phyloP scores from a whole-genome alignment of 352 stramenopile genomes.

The Phytopythium cucurbitacearum region DNA sequence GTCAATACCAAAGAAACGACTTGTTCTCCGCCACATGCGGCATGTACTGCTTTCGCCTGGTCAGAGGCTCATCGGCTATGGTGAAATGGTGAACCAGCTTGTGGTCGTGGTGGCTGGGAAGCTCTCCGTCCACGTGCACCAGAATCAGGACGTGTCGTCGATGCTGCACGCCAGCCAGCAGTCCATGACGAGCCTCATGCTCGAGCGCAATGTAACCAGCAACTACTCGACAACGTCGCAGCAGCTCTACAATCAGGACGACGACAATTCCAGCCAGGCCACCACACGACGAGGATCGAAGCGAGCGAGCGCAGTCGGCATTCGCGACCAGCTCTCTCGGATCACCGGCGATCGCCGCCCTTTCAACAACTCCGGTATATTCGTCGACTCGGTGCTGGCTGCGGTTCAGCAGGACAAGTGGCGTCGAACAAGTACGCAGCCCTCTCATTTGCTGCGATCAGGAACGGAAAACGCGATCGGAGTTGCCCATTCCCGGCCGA shows the following conservation, averaged over 20 bases:
- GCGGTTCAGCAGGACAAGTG: slow-evolving; percentile 31
- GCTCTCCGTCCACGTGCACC: slow-evolving; percentile 33
- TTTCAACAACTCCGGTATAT: slow-evolving; percentile 12
- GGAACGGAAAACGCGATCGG: not conserved
- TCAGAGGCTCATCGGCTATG: slow-evolving; percentile 31
- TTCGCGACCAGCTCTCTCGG: slow-evolving; percentile 8
- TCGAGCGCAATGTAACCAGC: slow-evolving; percentile 54
- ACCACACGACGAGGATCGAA: not conserved
- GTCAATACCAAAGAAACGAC: slow-evolving; percentile 26
- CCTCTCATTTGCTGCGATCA: no score
- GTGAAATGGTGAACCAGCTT: slow-evolving; percentile 38
- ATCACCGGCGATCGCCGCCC: not conserved
- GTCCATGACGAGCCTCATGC: slow-evolving; percentile 45
- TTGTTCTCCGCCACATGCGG: slow-evolving; percentile 32
- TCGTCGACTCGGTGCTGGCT: slow-evolving; percentile 47
- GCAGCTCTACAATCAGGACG: slow-evolving; percentile 31
- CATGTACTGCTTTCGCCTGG: slow-evolving; percentile 24
- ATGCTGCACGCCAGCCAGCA: slow-evolving; percentile 51
- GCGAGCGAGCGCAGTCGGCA: not conserved
- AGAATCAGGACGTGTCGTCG: slow-evolving; percentile 30
- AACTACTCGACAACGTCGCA: slow-evolving; percentile 71
- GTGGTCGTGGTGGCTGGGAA: slow-evolving; percentile 43
- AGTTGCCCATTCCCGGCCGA: no score
- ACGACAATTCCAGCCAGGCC: not conserved
- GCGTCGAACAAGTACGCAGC: slow-evolving; percentile 2